Evolutionary conservation across 495 filamentous ascomycete genomes (phyloP).

Genomic region (Corynascus novoguineensis): DNA sequence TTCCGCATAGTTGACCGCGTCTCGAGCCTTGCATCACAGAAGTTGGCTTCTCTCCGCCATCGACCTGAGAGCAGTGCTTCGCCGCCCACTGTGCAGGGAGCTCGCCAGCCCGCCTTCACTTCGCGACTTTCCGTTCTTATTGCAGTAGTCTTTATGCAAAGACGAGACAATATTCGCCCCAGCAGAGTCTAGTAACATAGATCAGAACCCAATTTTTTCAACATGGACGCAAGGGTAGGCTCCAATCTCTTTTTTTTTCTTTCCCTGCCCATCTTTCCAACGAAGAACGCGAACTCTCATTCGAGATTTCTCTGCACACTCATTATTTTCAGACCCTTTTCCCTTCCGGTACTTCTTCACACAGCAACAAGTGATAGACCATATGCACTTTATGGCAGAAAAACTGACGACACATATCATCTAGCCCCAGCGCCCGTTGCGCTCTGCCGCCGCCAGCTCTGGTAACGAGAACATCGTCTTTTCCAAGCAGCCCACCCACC

Average conservation of each 20-base stretch:
- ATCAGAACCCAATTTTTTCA: constrained; percentile 3
- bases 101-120: not conserved
- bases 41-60: not conserved
- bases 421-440: constrained; percentile 67
- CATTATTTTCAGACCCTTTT: not conserved
- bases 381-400: not conserved
- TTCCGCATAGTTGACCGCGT: not conserved
- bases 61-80: not conserved
- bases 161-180: constrained; percentile 6
- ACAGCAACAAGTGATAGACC: not conserved
- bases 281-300: too few relatives aligned
- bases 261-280: too few relatives aligned
- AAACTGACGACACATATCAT: not conserved
- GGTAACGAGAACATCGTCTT: constrained; percentile 70
- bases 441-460: constrained; percentile 48
- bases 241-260: not conserved
- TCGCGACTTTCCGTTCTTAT: not conserved
- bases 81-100: not conserved
- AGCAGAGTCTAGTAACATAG: constrained; percentile 19
- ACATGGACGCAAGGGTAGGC: constrained; percentile 39
- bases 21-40: not conserved
- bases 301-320: constrained; percentile 7
- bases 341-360: not conserved
- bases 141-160: not conserved
- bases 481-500: constrained; percentile 58